phyloP scores from a whole-genome alignment of 2,329 filamentous ascomycete genomes.

The Mollisia scopiformis region DNA sequence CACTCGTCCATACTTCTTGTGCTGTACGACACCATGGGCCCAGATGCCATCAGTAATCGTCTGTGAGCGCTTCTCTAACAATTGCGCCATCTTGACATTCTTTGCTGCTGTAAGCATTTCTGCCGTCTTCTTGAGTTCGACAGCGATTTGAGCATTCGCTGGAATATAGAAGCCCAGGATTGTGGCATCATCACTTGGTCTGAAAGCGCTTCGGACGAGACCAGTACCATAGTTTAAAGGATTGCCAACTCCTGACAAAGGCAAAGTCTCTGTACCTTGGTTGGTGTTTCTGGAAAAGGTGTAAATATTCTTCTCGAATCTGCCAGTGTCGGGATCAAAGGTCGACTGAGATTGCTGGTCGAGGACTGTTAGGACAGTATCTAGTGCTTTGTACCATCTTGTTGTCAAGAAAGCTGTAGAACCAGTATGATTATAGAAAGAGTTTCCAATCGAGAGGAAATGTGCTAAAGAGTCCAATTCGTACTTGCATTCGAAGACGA shows the following conservation, averaged over 20 bases:
- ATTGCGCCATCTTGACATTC: constrained; percentile 54
- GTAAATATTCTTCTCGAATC: constrained; percentile 75
- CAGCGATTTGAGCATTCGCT: constrained; percentile 93
- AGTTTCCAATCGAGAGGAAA: constrained; percentile 83
- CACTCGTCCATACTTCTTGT: constrained; percentile 75
- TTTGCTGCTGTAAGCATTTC: constrained; percentile 64
- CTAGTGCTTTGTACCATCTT: constrained; percentile 78
- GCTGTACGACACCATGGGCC: constrained; percentile 80
- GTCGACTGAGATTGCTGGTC: constrained; percentile 80
- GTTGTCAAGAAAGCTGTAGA: constrained; percentile 78
- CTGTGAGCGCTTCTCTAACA: constrained; percentile 60
- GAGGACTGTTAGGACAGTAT: constrained; percentile 74
- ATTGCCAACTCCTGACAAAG: constrained; percentile 83
- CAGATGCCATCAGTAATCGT: constrained; percentile 77
- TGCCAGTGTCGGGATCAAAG: constrained; percentile 69
- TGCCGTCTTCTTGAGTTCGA: constrained; percentile 79
- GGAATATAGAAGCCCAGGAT: constrained; percentile 95
- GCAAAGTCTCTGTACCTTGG: constrained; percentile 87
- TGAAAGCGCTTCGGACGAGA: constrained; percentile 87
- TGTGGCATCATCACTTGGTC: constrained; percentile 92
- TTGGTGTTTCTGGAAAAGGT: constrained; percentile 84
- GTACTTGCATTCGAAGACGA: constrained; percentile 98
- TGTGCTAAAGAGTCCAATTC: constrained; percentile 94
- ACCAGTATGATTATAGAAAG: constrained; percentile 80
- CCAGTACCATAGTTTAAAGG: constrained; percentile 84